A percentile compares a stretch with the other conserved stretches of the same genome.
Conservation (phyloP, 2,329 filamentous ascomycete genomes). For the Colletotrichum camelliae region DNA sequence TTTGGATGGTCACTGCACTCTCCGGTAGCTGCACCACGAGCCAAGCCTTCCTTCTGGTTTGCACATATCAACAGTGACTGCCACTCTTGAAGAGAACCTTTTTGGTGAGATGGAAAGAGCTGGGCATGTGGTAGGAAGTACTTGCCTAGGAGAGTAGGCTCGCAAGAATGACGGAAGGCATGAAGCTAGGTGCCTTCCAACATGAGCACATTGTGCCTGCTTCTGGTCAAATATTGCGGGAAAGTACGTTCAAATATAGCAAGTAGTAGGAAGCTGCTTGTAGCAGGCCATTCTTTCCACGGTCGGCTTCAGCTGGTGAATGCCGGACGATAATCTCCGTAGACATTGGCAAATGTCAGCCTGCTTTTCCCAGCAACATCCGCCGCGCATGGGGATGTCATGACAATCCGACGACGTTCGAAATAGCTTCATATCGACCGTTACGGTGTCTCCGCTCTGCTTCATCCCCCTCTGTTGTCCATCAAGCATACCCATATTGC, state of each 20-base stretch:
- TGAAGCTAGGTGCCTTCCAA: not conserved
- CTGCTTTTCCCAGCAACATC: not conserved
- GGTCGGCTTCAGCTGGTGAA: not conserved
- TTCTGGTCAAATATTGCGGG: not conserved
- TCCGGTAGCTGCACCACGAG: not conserved
- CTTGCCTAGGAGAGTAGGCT: not conserved
- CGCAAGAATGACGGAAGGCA: not conserved
- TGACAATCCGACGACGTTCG: not conserved
- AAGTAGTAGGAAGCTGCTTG: not conserved
- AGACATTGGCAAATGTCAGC: not conserved
- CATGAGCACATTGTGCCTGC: not conserved
- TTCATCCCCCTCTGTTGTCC: not conserved
- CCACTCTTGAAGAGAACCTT: not conserved
- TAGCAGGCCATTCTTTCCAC: not conserved
- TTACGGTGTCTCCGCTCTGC: not conserved
- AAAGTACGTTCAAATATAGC: not conserved
- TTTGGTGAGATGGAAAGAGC: not conserved
- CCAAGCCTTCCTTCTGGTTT: not conserved
- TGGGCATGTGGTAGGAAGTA: not conserved
- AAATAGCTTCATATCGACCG: slow-evolving; percentile 15
- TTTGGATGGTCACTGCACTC: not conserved
- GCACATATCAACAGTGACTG: not conserved
- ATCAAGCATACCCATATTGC: slow-evolving; percentile 8
- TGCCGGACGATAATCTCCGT: not conserved
- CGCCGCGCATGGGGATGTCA: not conserved